Evolutionary conservation across 1,284 basidiomycete species (phyloP).

Genomic region (Xerocomus subilludens): DNA sequence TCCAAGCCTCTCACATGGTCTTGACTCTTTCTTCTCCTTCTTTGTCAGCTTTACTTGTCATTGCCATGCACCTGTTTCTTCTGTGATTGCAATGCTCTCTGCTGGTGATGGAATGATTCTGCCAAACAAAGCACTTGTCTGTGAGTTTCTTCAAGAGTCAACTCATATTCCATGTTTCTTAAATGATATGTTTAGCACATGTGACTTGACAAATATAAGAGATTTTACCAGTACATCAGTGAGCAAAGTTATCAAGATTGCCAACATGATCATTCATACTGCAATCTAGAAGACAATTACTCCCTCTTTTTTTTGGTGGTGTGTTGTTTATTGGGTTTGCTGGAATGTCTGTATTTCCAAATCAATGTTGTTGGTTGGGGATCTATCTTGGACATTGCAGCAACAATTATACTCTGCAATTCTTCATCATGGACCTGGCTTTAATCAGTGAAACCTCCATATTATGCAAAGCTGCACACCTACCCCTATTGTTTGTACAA

Average conservation of each 20-base stretch:
- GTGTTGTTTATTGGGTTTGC: background rate
- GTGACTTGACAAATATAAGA: too few species aligned
- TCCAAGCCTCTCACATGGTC: background rate
- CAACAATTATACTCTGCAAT: background rate
- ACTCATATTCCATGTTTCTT: background rate
- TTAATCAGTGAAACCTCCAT: background rate
- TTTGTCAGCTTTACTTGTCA: background rate
- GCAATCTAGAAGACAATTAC: background rate
- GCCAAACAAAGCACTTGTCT: background rate
- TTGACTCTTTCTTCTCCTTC: background rate
- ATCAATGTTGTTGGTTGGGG: background rate
- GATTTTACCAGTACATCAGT: background rate
- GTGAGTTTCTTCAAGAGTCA: background rate
- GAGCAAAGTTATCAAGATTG: background rate
- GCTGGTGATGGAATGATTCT: background rate
- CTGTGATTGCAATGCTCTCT: background rate
- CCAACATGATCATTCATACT: background rate
- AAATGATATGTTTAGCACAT: background rate
- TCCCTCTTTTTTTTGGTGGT: background rate
- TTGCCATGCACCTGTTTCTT: background rate
- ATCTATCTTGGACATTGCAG: background rate
- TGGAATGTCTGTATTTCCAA: slow-evolving; percentile 5
- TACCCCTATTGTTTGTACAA: slow-evolving; percentile 2
- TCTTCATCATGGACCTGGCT: background rate
- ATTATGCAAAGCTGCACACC: background rate